phyloP scores from a whole-genome alignment of 371 early-diverging fungal species.

The Mortierella sp. region DNA sequence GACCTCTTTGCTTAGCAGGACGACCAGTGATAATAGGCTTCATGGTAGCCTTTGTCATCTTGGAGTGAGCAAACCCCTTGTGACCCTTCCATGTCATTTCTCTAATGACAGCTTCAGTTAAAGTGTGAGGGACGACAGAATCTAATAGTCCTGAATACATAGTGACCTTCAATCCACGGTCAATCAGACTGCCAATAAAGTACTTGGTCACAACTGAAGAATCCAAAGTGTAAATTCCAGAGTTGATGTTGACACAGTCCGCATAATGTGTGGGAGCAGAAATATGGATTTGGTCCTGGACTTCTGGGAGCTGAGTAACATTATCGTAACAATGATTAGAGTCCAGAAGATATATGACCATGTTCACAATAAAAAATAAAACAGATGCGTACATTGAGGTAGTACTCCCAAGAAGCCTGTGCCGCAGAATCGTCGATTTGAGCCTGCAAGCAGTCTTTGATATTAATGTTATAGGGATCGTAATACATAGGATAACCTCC shows the following conservation, averaged over 20 bases:
- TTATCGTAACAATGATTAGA: too few relatives aligned
- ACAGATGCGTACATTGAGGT: neutral
- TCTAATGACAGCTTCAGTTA: neutral
- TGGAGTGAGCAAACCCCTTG: neutral
- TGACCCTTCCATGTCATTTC: neutral
- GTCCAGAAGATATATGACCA: too few relatives aligned
- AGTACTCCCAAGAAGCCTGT: neutral
- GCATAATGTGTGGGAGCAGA: neutral
- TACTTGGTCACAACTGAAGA: neutral
- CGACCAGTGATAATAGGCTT: neutral
- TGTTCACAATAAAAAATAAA: neutral
- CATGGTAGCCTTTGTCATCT: neutral
- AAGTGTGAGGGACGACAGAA: slow-evolving; percentile 3
- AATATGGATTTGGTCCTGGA: neutral
- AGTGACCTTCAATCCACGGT: neutral
- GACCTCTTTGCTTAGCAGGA: neutral
- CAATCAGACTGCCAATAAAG: neutral
- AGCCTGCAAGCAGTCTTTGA: neutral
- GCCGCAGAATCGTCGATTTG: neutral
- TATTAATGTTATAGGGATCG: neutral
- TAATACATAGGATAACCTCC: neutral
- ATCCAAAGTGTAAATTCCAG: neutral
- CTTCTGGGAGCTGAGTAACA: neutral
- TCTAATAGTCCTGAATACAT: neutral
- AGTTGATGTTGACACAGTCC: neutral